phyloP scores from a whole-genome alignment of 805 yeast species.

The Hanseniaspora mollemarum region DNA sequence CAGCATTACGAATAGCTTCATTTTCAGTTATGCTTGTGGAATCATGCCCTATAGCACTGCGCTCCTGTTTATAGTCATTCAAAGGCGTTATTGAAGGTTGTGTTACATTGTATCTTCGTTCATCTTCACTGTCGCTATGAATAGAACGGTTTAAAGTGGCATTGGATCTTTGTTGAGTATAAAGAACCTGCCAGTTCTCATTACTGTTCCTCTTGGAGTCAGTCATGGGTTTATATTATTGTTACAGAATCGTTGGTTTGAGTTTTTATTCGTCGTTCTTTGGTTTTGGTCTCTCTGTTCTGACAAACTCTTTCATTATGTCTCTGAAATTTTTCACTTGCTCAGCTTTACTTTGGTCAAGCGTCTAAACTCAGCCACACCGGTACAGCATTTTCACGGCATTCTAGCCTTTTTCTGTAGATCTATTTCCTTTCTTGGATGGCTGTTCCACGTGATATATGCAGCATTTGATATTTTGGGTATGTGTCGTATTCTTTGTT shows the following conservation, averaged over 20 bases:
- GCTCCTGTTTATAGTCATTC: not conserved
- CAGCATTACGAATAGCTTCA: conserved; percentile 12
- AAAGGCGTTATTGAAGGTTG: too few species aligned
- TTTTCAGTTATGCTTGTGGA: conserved; percentile 4
- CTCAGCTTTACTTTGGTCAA: not conserved
- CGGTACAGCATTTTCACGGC: not conserved
- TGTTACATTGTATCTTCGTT: too few species aligned
- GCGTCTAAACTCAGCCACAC: not conserved
- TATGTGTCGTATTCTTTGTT: too few species aligned
- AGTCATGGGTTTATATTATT: not conserved
- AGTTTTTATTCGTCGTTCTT: not conserved
- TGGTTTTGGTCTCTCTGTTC: not conserved
- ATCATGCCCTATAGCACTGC: not conserved
- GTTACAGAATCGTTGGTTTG: not conserved
- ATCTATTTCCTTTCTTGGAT: too few species aligned
- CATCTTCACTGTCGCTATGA: too few species aligned
- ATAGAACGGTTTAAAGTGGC: too few species aligned
- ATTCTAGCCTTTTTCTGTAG: too few species aligned
- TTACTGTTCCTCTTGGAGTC: not conserved
- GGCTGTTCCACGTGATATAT: too few species aligned
- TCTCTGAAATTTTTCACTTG: not conserved
- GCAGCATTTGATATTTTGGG: too few species aligned
- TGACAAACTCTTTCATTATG: not conserved
- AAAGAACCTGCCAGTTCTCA: not conserved
- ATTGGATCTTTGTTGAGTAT: too few species aligned